Conservation (phyloP, 148 eudicot genomes). For the Rhododendron molle region DNA sequence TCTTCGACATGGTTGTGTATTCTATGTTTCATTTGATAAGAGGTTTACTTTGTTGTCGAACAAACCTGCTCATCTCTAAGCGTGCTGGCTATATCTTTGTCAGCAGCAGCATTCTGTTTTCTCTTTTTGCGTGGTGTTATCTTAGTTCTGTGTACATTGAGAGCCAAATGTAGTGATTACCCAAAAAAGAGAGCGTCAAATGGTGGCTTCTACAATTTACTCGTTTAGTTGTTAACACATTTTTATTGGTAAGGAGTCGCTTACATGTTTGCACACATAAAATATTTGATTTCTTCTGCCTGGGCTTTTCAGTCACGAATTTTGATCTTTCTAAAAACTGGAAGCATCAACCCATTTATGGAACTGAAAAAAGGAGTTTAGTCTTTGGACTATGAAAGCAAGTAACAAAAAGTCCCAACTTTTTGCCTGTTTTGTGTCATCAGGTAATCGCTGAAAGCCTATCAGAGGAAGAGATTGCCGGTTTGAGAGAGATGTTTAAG, state of each 20-base stretch:
- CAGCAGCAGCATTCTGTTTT: neutral
- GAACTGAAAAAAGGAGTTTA: neutral
- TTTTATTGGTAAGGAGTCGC: neutral
- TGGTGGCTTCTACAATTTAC: neutral
- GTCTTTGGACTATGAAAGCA: neutral
- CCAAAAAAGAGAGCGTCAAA: neutral
- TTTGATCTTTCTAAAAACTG: neutral
- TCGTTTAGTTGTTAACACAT: neutral
- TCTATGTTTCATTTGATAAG: neutral
- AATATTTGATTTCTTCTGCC: neutral
- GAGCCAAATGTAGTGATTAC: neutral
- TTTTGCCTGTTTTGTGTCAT: conserved; percentile 15
- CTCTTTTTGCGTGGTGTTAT: neutral
- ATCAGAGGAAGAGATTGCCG: conserved; percentile 98
- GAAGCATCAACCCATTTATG: neutral
- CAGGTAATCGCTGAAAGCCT: conserved; percentile 99
- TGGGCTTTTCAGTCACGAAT: neutral
- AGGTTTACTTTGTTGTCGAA: neutral
- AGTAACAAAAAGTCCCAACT: neutral
- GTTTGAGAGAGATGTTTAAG: conserved; percentile 85
- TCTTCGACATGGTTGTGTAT: neutral
- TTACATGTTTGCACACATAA: neutral
- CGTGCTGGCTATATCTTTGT: neutral
- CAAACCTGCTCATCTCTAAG: neutral
- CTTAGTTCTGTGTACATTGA: neutral